Conservation (phyloP, 176 grass and related monocot species). For the Hsuehochloa calcarea region DNA sequence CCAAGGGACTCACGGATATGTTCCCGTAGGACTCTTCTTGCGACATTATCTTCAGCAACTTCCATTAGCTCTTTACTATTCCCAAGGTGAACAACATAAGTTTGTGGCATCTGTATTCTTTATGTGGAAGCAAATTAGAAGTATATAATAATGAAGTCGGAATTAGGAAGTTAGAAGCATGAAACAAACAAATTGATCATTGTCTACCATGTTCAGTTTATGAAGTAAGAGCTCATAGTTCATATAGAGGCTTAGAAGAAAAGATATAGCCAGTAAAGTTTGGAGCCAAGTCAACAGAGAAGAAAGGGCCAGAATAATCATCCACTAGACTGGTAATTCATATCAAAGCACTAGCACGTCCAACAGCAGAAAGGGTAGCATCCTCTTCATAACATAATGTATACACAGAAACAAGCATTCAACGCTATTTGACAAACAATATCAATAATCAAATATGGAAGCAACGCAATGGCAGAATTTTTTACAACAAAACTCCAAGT, state of each 20-base stretch:
- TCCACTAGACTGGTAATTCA: background rate
- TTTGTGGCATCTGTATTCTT: conserved; percentile 98
- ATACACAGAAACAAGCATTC: conserved; percentile 19
- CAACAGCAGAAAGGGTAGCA: conserved; percentile 4
- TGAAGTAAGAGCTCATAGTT: conserved; percentile 4
- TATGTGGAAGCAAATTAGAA: conserved; percentile 26
- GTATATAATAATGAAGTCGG: conserved; percentile 2
- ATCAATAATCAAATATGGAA: background rate
- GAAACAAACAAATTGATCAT: background rate
- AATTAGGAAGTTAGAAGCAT: conserved; percentile 22
- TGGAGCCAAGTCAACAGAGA: background rate
- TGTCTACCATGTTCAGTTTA: background rate
- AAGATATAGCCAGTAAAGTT: conserved; percentile 27
- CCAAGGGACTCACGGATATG: conserved; percentile 76
- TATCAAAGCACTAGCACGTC: background rate
- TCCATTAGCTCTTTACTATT: conserved; percentile 95
- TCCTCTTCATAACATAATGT: conserved; percentile 9
- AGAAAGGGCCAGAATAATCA: conserved; percentile 2
- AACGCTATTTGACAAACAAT: background rate
- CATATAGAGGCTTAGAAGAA: background rate
- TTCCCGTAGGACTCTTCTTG: conserved; percentile 71
- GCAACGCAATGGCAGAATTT: no score
- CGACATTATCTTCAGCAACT: conserved; percentile 74
- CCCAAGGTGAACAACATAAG: conserved; percentile 89
- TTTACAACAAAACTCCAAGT: no score